Evolutionary conservation across 441 rosid species (phyloP).

Genomic region (Lepidium campestre): DNA sequence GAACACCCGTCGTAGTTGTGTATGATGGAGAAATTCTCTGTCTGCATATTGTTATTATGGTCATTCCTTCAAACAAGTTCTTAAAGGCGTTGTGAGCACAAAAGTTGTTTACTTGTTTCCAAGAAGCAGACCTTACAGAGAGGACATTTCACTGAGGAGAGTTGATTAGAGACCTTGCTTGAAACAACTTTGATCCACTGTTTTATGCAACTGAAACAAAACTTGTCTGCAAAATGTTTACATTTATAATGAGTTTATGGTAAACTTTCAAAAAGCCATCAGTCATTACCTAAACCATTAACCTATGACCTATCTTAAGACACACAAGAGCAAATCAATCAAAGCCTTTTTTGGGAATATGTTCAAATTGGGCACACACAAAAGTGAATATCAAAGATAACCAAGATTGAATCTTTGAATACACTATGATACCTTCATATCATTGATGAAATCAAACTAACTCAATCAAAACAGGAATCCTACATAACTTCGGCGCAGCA

Average conservation of each 20-base stretch:
- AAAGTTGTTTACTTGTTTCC: not conserved
- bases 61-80: not conserved
- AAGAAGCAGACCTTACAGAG: constrained; percentile 71
- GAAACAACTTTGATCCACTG: constrained; percentile 75
- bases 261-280: not conserved
- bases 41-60: constrained; percentile 37
- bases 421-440: not conserved
- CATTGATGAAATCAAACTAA: not conserved
- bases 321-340: not conserved
- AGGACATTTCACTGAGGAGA: constrained; percentile 69
- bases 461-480: not conserved
- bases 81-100: not conserved
- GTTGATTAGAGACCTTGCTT: constrained; percentile 37
- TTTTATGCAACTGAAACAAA: constrained; percentile 74
- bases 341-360: not conserved
- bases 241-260: not conserved
- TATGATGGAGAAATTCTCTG: constrained; percentile 60
- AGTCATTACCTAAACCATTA: not conserved
- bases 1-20: constrained; percentile 58
- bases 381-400: not conserved
- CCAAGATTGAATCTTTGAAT: not conserved
- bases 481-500: not conserved
- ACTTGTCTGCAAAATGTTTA: constrained; percentile 55
- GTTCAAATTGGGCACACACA: not conserved
- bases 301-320: not conserved